Evolutionary conservation across 352 stramenopile genomes (phyloP).

Genomic region (Sclerospora graminicola): DNA sequence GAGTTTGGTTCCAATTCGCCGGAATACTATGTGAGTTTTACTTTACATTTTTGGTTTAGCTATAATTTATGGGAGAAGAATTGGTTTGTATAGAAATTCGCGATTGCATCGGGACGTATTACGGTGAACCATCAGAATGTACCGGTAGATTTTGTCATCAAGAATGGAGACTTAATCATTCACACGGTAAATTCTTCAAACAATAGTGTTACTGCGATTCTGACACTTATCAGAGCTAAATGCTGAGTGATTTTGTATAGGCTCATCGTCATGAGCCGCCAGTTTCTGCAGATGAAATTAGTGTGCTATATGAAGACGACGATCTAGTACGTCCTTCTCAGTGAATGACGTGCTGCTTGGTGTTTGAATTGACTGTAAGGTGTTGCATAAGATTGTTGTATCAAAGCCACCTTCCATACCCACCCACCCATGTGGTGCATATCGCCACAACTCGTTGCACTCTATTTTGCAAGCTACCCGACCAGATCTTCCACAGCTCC

Average conservation of each 20-base stretch:
- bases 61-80: background rate
- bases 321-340: slow-evolving; percentile 41
- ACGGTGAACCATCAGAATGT: slow-evolving; percentile 87
- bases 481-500: slow-evolving; percentile 55
- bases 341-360: background rate
- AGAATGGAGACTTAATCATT: slow-evolving; percentile 89
- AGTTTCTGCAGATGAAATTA: slow-evolving; percentile 75
- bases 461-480: slow-evolving; percentile 65
- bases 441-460: slow-evolving; percentile 92
- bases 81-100: slow-evolving; percentile 56
- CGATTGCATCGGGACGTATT: slow-evolving; percentile 91
- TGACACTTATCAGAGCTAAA: background rate
- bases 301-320: slow-evolving; percentile 68
- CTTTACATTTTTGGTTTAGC: background rate
- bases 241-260: too few species aligned
- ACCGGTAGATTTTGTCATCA: slow-evolving; percentile 65
- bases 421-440: slow-evolving; percentile 92
- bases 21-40: slow-evolving; percentile 68
- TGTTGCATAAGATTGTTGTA: slow-evolving; percentile 53
- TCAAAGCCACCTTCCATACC: slow-evolving; percentile 89
- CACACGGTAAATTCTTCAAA: slow-evolving; percentile 58
- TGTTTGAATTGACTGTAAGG: slow-evolving; percentile 2
- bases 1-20: slow-evolving; percentile 80
- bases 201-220: too few species aligned
- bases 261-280: slow-evolving; percentile 95